Conservation (phyloP, 2,329 filamentous ascomycete species). For the Calonectria fujianensis region DNA sequence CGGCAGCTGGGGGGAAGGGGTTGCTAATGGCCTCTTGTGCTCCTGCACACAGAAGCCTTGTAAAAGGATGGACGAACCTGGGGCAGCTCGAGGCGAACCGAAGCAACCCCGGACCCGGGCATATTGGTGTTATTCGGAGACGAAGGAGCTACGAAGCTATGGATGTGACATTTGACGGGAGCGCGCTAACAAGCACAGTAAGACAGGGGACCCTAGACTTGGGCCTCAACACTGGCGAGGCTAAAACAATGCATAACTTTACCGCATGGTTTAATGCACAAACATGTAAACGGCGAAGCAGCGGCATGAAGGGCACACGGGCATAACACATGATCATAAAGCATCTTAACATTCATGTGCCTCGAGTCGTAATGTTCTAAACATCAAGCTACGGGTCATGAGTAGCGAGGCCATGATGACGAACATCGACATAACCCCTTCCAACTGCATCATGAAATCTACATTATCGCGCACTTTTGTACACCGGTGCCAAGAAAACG, state of each 20-base stretch:
- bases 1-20: not conserved
- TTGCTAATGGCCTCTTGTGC: conserved; percentile 13
- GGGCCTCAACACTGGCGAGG: conserved; percentile 5
- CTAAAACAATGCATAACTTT: conserved; percentile 30
- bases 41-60: not conserved
- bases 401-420: conserved; percentile 45
- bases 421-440: conserved; percentile 35
- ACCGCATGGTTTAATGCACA: conserved; percentile 29
- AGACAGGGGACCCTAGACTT: conserved; percentile 31
- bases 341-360: conserved; percentile 28
- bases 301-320: conserved; percentile 25
- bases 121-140: not conserved
- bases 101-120: conserved; percentile 1
- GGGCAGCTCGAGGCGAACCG: conserved; percentile 26
- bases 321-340: conserved; percentile 19
- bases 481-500: conserved; percentile 49
- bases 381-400: conserved; percentile 39
- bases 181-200: not conserved
- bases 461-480: conserved; percentile 50
- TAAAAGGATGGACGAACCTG: not conserved
- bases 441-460: conserved; percentile 45
- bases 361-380: conserved; percentile 30
- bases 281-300: not conserved
- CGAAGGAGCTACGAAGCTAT: not conserved
- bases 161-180: conserved; percentile 10